These are phyloP conservation scores for Middelhovenomyces tepae DNA, from an alignment of 805 yeast species.

Conservation along the genomic window DNA sequence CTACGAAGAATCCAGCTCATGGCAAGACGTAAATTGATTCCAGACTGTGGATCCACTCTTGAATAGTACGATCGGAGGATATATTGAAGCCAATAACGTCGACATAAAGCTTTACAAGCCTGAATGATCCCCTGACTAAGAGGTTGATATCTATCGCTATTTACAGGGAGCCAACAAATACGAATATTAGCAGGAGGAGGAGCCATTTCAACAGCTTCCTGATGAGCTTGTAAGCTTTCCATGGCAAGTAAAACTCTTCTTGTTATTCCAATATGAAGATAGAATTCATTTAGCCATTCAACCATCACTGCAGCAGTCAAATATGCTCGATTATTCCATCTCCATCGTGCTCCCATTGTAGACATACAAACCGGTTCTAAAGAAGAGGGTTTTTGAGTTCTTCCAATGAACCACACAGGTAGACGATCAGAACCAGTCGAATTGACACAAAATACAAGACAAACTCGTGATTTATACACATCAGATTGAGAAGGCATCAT, in stretches of 20 bases:
- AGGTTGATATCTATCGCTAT: constrained; percentile 4
- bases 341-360: constrained; percentile 4
- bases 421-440: constrained; percentile 9
- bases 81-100: constrained; percentile 7
- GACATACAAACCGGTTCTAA: constrained; percentile 6
- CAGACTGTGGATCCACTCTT: too few relatives aligned
- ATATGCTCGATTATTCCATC: constrained; percentile 1
- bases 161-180: constrained; percentile 6
- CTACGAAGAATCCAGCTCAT: too few relatives aligned
- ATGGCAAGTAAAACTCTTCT: constrained; percentile 6
- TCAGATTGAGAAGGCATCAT: constrained; percentile 2
- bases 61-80: too few relatives aligned
- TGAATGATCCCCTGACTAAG: constrained; percentile 8
- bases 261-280: constrained; percentile 3
- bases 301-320: constrained; percentile 5
- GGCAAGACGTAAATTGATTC: too few relatives aligned
- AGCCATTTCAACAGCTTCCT: constrained; percentile 8
- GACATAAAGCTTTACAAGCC: constrained; percentile 8
- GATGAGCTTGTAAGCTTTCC: constrained; percentile 6
- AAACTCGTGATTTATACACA: constrained; percentile 4
- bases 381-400: constrained; percentile 7
- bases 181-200: constrained; percentile 9
- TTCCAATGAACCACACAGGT: constrained; percentile 9
- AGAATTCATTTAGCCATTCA: constrained; percentile 9
- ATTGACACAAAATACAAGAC: constrained; percentile 6